Percentiles rank a stretch among this genome's conserved stretches.
Conservation (phyloP, 345 rosid species). For the Brassica juncea region DNA sequence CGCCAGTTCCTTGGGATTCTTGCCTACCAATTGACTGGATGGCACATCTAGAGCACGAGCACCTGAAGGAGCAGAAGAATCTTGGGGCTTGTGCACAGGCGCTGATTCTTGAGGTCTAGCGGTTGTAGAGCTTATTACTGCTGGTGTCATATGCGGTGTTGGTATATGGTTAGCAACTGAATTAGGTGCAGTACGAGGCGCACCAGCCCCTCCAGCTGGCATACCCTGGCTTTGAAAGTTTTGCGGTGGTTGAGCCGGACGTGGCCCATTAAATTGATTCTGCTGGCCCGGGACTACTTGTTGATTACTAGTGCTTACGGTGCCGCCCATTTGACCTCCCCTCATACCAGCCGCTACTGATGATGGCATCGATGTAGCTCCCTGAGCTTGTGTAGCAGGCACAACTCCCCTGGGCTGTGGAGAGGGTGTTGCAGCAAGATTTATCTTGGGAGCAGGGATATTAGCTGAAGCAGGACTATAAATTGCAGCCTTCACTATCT, state of each 20-base stretch:
- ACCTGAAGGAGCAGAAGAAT: conserved; percentile 40
- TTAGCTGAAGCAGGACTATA: conserved; percentile 81
- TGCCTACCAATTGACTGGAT: conserved; percentile 47
- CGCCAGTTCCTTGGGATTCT: conserved; percentile 53
- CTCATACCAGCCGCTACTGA: conserved; percentile 54
- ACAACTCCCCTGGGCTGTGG: conserved; percentile 52
- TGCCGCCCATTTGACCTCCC: conserved; percentile 59
- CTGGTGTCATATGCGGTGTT: conserved; percentile 53
- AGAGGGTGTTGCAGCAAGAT: conserved; percentile 76
- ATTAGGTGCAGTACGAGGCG: conserved; percentile 51
- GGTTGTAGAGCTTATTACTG: conserved; percentile 37
- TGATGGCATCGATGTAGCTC: conserved; percentile 40
- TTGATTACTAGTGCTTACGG: conserved; percentile 54
- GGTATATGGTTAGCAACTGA: conserved; percentile 51
- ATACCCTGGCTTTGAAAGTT: conserved; percentile 50
- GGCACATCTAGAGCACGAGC: conserved; percentile 39
- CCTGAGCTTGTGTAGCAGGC: conserved; percentile 53
- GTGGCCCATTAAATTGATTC: conserved; percentile 54
- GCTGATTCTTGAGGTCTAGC: conserved; percentile 29
- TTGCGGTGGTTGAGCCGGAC: conserved; percentile 50
- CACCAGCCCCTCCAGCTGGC: conserved; percentile 49
- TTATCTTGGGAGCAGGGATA: conserved; percentile 95
- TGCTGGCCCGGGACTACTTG: conserved; percentile 60
- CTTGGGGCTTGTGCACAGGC: conserved; percentile 36
- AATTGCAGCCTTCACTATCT: conserved; percentile 85